phyloP scores from a whole-genome alignment of 1,139 yeast genomes.

The Williopsis jadinii region DNA sequence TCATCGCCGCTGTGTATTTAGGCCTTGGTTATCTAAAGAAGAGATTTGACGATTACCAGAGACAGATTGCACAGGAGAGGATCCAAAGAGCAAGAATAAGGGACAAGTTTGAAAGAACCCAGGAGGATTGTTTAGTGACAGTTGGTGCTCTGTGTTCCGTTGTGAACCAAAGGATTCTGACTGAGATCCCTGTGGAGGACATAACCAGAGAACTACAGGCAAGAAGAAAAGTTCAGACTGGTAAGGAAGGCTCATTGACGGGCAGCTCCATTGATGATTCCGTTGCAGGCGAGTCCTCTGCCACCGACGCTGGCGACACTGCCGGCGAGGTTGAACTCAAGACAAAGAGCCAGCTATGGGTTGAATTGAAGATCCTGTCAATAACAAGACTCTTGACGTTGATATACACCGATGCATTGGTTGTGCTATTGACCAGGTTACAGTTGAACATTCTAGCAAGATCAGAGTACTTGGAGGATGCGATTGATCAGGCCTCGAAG shows the following conservation, averaged over 20 bases:
- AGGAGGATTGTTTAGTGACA: conserved; percentile 83
- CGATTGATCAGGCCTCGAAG: conserved; percentile 56
- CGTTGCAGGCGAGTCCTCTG: conserved; percentile 6
- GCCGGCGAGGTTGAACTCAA: conserved; percentile 13
- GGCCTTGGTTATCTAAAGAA: conserved; percentile 51
- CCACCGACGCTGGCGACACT: conserved; percentile 3
- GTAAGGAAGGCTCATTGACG: conserved; percentile 3
- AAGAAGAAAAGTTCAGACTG: conserved; percentile 38
- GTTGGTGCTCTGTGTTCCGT: conserved; percentile 80
- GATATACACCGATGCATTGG: conserved; percentile 59
- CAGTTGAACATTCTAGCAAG: conserved; percentile 88
- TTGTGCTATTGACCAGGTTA: conserved; percentile 70
- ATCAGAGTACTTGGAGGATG: conserved; percentile 74
- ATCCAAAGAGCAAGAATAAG: conserved; percentile 70
- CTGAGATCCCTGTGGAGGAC: conserved; percentile 61
- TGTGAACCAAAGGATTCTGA: conserved; percentile 56
- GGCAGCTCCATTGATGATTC: conserved; percentile 12
- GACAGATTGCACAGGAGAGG: conserved; percentile 64
- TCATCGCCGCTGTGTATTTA: conserved; percentile 52
- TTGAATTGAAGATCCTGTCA: conserved; percentile 68
- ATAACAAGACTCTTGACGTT: conserved; percentile 69
- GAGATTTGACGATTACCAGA: conserved; percentile 60
- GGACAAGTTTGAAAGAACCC: conserved; percentile 70
- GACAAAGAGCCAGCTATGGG: conserved; percentile 80
- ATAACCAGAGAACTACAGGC: conserved; percentile 63